phyloP scores from a whole-genome alignment of 2,329 filamentous ascomycete genomes.

The Fusarium sp. region DNA sequence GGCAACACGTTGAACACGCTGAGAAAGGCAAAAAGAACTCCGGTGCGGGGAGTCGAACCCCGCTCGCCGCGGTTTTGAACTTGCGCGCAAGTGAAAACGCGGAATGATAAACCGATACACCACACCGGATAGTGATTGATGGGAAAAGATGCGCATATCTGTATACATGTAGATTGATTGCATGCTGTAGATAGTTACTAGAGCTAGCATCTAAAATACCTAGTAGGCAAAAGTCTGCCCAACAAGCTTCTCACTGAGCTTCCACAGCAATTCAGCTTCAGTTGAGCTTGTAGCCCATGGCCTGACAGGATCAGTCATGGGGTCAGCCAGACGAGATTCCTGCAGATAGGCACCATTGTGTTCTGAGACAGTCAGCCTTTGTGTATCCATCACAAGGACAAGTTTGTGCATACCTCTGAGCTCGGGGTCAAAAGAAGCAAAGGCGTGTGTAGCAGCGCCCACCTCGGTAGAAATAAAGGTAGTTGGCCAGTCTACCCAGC shows the following conservation, averaged over 20 bases:
- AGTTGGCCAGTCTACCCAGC: constrained; percentile 16
- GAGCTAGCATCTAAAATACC: background rate
- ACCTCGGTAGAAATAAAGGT: constrained; percentile 6
- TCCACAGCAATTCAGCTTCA: constrained; percentile 28
- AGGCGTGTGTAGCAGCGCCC: constrained; percentile 24
- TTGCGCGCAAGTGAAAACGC: constrained; percentile 22
- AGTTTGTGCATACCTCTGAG: background rate
- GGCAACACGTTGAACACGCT: no score
- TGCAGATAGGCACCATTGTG: constrained; percentile 22
- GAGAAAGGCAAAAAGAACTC: constrained; percentile 1
- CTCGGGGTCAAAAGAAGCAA: constrained; percentile 27
- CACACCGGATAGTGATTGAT: constrained; percentile 25
- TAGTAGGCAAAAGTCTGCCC: constrained; percentile 16
- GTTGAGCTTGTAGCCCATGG: constrained; percentile 24
- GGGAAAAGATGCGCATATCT: background rate
- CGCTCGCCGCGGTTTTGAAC: constrained; percentile 10
- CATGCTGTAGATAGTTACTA: no score
- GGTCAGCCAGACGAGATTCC: constrained; percentile 21
- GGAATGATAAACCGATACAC: constrained; percentile 32
- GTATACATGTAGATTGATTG: no score
- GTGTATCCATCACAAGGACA: fast-evolving
- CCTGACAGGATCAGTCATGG: constrained; percentile 11
- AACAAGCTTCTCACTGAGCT: constrained; percentile 26
- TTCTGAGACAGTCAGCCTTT: background rate
- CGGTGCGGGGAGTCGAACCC: constrained; percentile 27